These are phyloP conservation scores for Neonectria hederae DNA, from an alignment of 2,329 filamentous ascomycete genomes.

Conservation along the genomic window DNA sequence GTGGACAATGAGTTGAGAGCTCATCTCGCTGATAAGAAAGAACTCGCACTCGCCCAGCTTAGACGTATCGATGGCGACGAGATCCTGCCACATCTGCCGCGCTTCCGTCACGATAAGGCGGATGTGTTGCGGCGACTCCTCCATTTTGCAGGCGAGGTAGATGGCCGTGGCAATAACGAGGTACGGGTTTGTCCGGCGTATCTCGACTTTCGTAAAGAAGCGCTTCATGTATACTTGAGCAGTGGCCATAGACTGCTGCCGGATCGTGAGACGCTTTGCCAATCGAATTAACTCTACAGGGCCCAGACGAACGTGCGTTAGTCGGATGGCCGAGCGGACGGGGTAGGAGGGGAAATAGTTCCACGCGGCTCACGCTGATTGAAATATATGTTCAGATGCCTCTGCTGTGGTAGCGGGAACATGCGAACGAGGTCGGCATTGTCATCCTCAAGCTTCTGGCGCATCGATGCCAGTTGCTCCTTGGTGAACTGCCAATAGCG, in stretches of 20 bases:
- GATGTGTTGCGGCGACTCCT: constrained; percentile 97
- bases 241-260: constrained; percentile 93
- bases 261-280: constrained; percentile 82
- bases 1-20: constrained; percentile 87
- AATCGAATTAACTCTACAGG: constrained; percentile 78
- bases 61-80: constrained; percentile 78
- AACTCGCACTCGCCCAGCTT: constrained; percentile 96
- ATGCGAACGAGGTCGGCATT: constrained; percentile 78
- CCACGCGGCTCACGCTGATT: constrained; percentile 74
- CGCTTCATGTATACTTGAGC: constrained; percentile 94
- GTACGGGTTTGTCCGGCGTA: constrained; percentile 92
- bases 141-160: constrained; percentile 97
- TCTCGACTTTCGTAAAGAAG: constrained; percentile 91
- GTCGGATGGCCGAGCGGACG: not conserved
- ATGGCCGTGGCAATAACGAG: constrained; percentile 92
- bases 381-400: constrained; percentile 90
- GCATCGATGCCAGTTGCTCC: constrained; percentile 78
- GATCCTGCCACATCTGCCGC: constrained; percentile 83
- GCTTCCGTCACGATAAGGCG: constrained; percentile 89
- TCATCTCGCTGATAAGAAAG: constrained; percentile 89
- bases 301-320: constrained; percentile 16
- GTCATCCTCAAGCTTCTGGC: constrained; percentile 79
- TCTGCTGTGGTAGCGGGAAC: constrained; percentile 82
- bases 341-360: not conserved
- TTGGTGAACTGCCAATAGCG: constrained; percentile 91